Conservation (phyloP, 2,329 filamentous ascomycete genomes). For the Aspergillus sp. region DNA sequence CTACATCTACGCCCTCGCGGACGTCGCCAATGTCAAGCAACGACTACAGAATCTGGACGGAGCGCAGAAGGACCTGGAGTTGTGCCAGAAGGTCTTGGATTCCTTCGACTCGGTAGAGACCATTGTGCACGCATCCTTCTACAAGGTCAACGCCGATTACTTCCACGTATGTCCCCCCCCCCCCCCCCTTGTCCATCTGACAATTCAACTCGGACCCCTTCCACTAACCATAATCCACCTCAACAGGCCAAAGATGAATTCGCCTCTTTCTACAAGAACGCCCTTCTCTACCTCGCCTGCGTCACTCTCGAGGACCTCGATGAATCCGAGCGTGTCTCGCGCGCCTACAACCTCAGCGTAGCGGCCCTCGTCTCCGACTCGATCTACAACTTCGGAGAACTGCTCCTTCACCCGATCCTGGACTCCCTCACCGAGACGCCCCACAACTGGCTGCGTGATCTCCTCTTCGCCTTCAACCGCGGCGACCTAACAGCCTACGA, state of each 20-base stretch:
- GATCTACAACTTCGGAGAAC: constrained; percentile 99
- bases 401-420: constrained; percentile 95
- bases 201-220: not conserved
- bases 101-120: constrained; percentile 93
- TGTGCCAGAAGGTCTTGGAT: constrained; percentile 84
- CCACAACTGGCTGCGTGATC: constrained; percentile 84
- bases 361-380: constrained; percentile 89
- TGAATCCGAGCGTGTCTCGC: constrained; percentile 70
- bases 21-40: constrained; percentile 84
- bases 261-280: constrained; percentile 94
- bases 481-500: constrained; percentile 89
- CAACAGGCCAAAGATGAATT: constrained; percentile 77
- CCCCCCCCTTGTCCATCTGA: not conserved
- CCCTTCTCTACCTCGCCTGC: constrained; percentile 95
- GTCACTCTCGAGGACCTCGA: constrained; percentile 78
- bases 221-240: constrained; percentile 8
- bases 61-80: constrained; percentile 81
- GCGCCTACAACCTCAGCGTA: constrained; percentile 90
- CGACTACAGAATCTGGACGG: constrained; percentile 76
- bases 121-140: constrained; percentile 93
- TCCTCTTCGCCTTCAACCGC: constrained; percentile 97
- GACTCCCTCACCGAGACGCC: constrained; percentile 74
- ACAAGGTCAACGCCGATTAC: constrained; percentile 91
- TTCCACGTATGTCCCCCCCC: constrained; percentile 63
- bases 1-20: constrained; percentile 88